phyloP scores from a whole-genome alignment of 345 rosid species.

The Dimocarpus longan region DNA sequence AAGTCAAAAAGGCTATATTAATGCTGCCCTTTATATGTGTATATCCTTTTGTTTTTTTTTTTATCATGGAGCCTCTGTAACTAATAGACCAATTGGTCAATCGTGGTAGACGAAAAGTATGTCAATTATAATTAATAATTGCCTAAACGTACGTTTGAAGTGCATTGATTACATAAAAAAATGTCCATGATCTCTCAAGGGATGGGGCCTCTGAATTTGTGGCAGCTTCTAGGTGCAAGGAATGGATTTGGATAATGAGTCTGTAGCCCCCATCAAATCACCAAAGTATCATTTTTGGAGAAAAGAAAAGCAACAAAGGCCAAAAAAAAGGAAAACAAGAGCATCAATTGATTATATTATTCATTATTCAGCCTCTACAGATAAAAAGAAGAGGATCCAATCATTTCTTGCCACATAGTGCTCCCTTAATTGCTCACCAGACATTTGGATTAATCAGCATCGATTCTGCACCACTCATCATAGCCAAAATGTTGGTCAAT shows the following conservation, averaged over 20 bases:
- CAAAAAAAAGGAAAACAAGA: background rate
- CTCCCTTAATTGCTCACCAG: background rate
- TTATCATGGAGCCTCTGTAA: background rate
- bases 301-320: background rate
- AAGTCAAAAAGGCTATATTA: conserved; percentile 8
- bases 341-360: background rate
- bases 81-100: background rate
- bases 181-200: conserved; percentile 1
- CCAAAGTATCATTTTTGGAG: background rate
- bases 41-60: background rate
- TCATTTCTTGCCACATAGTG: background rate
- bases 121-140: background rate
- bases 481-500: too few relatives aligned
- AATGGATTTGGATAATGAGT: conserved; percentile 31
- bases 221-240: conserved; percentile 30
- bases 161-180: background rate
- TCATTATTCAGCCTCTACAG: conserved; percentile 10
- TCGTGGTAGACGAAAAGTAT: background rate
- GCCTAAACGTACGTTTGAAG: too few relatives aligned
- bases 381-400: background rate
- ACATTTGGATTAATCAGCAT: background rate
- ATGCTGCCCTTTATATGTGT: background rate
- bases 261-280: conserved; percentile 50
- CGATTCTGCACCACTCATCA: background rate
- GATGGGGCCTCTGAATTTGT: conserved; percentile 22